phyloP scores from a whole-genome alignment of 2,329 filamentous ascomycete genomes.

The Pseudogymnoascus sp. region DNA sequence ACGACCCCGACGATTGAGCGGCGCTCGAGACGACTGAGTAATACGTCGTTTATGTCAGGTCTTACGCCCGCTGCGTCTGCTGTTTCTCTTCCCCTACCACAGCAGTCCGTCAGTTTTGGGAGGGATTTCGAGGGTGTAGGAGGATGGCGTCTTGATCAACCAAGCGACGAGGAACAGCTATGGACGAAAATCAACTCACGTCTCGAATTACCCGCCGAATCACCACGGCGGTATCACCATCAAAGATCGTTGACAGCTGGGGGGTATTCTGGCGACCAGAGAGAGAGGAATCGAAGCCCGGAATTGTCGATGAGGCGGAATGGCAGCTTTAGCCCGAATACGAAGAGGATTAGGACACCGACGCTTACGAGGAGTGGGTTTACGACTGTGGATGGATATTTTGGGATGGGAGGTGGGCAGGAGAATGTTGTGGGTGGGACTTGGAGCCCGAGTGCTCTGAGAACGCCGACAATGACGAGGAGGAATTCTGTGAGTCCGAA shows the following conservation, averaged over 20 bases:
- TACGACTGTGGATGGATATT: conserved; percentile 18
- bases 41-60: conserved; percentile 16
- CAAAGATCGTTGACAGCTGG: conserved; percentile 29
- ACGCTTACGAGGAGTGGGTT: conserved; percentile 24
- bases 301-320: conserved; percentile 12
- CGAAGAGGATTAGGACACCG: conserved; percentile 43
- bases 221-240: conserved; percentile 35
- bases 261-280: conserved; percentile 18
- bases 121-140: conserved; percentile 55
- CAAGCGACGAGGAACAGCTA: conserved; percentile 30
- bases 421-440: not conserved
- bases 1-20: not conserved
- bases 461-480: not conserved
- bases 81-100: not conserved
- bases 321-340: conserved; percentile 35
- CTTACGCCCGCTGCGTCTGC: conserved; percentile 22
- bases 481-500: conserved; percentile 10
- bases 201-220: conserved; percentile 42
- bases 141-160: conserved; percentile 46
- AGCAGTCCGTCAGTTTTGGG: conserved; percentile 44
- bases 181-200: conserved; percentile 50
- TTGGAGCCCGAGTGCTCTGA: not conserved
- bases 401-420: conserved; percentile 9
- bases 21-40: not conserved
- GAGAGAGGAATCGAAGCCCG: conserved; percentile 11